phyloP scores from a whole-genome alignment of 352 stramenopile genomes.

The Pythium myriotylum region DNA sequence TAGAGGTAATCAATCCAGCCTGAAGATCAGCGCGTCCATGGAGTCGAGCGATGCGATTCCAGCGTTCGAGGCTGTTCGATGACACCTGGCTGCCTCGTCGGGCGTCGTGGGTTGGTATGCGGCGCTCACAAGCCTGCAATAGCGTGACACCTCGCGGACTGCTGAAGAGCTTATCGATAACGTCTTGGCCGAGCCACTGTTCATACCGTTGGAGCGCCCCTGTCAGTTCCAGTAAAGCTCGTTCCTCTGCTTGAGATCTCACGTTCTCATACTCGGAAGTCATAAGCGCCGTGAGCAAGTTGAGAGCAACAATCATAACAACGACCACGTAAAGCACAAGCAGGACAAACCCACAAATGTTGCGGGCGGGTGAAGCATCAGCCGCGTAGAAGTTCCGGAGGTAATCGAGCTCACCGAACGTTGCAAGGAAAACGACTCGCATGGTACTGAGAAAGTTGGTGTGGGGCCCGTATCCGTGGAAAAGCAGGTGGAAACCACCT shows the following conservation, averaged over 20 bases:
- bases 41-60: neutral
- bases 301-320: constrained; percentile 59
- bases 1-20: too few relatives aligned
- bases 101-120: constrained; percentile 1
- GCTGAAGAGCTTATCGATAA: constrained; percentile 43
- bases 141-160: constrained; percentile 35
- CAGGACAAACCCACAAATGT: constrained; percentile 45
- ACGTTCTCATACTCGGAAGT: constrained; percentile 65
- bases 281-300: constrained; percentile 58
- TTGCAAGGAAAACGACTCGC: constrained; percentile 59
- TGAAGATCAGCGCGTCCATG: too few relatives aligned
- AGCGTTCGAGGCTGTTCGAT: constrained; percentile 8
- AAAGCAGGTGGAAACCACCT: constrained; percentile 46
- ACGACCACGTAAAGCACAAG: constrained; percentile 56
- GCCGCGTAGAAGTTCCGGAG: constrained; percentile 52
- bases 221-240: constrained; percentile 48
- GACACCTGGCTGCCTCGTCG: neutral
- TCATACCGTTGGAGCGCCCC: constrained; percentile 56
- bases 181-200: constrained; percentile 44
- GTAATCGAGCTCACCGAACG: constrained; percentile 63
- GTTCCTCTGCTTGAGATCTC: constrained; percentile 52
- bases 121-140: constrained; percentile 31
- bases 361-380: constrained; percentile 37
- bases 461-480: constrained; percentile 45
- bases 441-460: constrained; percentile 49